A percentile compares a stretch with the other conserved stretches of the same genome.
These are phyloP conservation scores for Penicillium robsamsonii DNA, from an alignment of 495 filamentous ascomycete genomes.

Conservation along the genomic window DNA sequence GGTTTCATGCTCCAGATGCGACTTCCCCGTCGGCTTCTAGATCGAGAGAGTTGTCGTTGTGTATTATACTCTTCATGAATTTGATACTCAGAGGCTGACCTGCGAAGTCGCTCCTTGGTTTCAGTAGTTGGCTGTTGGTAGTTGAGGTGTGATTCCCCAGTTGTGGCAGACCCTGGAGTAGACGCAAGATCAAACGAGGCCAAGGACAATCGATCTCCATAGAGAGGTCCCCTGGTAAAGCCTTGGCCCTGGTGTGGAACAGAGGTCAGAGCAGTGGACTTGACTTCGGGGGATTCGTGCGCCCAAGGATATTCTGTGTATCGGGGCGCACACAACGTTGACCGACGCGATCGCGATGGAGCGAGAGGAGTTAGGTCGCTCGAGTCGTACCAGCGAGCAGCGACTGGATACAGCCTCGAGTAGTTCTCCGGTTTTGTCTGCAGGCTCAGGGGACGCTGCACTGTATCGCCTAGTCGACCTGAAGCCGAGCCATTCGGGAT, in stretches of 20 bases:
- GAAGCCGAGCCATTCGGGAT: not conserved
- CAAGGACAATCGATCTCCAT: slow-evolving; percentile 17
- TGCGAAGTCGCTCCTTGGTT: slow-evolving; percentile 4
- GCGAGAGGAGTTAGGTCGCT: slow-evolving; percentile 8
- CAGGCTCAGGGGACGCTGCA: slow-evolving; percentile 28
- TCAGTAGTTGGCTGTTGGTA: slow-evolving; percentile 2
- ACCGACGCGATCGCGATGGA: slow-evolving; percentile 19
- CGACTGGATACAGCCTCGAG: slow-evolving; percentile 15
- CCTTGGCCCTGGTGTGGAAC: not conserved
- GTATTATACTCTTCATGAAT: slow-evolving; percentile 1
- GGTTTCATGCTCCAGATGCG: slow-evolving; percentile 22
- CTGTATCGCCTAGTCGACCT: not conserved
- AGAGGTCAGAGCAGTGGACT: not conserved
- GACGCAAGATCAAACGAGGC: slow-evolving; percentile 5
- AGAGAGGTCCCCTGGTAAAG: slow-evolving; percentile 10
- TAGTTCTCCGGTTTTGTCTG: slow-evolving; percentile 18
- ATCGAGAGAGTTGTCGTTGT: slow-evolving; percentile 14
- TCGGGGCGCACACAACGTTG: slow-evolving; percentile 29
- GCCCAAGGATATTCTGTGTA: slow-evolving; percentile 24
- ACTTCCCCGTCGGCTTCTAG: slow-evolving; percentile 17
- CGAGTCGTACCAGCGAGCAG: slow-evolving; percentile 26
- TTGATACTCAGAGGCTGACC: slow-evolving; percentile 18
- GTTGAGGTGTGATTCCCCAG: slow-evolving; percentile 7
- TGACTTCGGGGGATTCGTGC: not conserved
- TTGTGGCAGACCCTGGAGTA: slow-evolving; percentile 6